phyloP scores from a whole-genome alignment of 73 alveolate genomes.

The Paramecium sonneborni region DNA sequence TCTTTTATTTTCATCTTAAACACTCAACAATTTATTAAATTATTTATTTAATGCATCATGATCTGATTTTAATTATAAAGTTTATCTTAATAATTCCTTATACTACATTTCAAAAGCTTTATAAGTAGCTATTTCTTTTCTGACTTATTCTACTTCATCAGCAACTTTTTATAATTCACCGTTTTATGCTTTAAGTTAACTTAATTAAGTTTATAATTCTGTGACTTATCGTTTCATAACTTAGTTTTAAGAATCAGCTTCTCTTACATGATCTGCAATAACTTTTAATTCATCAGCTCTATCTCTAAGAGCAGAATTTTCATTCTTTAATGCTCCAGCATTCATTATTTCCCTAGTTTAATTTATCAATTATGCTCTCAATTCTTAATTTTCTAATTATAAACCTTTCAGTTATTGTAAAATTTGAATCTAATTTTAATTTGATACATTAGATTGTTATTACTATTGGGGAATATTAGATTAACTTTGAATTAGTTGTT shows the following conservation, averaged over 20 bases:
- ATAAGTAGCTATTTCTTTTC: conserved; percentile 23
- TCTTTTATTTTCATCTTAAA: conserved; percentile 41
- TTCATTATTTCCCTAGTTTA: conserved; percentile 33
- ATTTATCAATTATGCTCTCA: conserved; percentile 3
- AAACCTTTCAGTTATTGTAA: background rate
- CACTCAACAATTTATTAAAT: conserved; percentile 20
- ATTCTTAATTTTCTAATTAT: conserved; percentile 26
- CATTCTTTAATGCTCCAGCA: conserved; percentile 8
- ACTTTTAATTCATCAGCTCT: conserved; percentile 18
- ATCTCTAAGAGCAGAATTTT: background rate
- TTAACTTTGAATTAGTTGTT: background rate
- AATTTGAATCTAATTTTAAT: background rate
- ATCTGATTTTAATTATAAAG: conserved; percentile 31
- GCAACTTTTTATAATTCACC: conserved; percentile 28
- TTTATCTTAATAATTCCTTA: background rate
- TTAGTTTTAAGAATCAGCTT: background rate
- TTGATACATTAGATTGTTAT: background rate
- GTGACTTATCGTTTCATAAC: background rate
- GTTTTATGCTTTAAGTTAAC: background rate
- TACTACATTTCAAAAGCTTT: conserved; percentile 18
- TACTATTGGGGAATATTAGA: background rate
- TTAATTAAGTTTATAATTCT: conserved; percentile 22
- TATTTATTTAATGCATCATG: conserved; percentile 33
- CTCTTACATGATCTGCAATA: conserved; percentile 9
- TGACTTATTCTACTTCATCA: background rate